Evolutionary conservation across 768 basidiomycete genomes (phyloP), one percentile per base, ranked within the genome.

Genomic region (Mycena vitilis): DNA sequence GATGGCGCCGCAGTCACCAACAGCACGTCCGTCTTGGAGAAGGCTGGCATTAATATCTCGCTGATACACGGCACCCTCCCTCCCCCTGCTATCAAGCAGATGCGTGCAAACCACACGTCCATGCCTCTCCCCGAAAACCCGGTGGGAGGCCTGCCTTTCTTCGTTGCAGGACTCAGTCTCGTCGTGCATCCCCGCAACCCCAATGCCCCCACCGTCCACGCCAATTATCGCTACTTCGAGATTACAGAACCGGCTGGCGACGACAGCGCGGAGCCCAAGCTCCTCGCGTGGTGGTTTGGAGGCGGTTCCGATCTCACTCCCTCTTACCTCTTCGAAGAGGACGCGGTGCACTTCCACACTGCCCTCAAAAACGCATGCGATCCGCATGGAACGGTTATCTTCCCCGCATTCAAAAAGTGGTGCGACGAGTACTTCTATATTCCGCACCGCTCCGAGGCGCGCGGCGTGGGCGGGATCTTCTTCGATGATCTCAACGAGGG

Each of bases 351-450:
- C 77, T 99, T 99, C 82, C 98, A 99, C 82, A 69, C 75, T 20
- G 91, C 90, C 2, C 79, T 96, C 71, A 91, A 94, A 76, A 77
- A 76, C 10, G 93, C 92, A 1, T 96, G 95, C 78, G 91, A 93
- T 72, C 78, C 82, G 30, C 91, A 95, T 76, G 89, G 93, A 45
- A 70, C 82, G 3, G 81, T 82, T 34, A 83, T 97, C 60, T 94
- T 95, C 82, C 85, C 87, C 4, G 81, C 84, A 2, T 95, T 96
- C 87, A 99, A 99, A 78, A 87, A 87, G 71, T 98, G 96, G 95
- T 98, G 97, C 81, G 98, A 99, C 80, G 91, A 96, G 77, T 99
- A 99, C 82, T 99, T 99, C 79, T 91, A 86, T 79, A 92, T 98
- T 75, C 86, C 93, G 20, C 98, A 99, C 78, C 89, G 98, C 13